These are phyloP conservation scores for Santalum album DNA, from an alignment of 164 flowering plant species.

Conservation along the genomic window DNA sequence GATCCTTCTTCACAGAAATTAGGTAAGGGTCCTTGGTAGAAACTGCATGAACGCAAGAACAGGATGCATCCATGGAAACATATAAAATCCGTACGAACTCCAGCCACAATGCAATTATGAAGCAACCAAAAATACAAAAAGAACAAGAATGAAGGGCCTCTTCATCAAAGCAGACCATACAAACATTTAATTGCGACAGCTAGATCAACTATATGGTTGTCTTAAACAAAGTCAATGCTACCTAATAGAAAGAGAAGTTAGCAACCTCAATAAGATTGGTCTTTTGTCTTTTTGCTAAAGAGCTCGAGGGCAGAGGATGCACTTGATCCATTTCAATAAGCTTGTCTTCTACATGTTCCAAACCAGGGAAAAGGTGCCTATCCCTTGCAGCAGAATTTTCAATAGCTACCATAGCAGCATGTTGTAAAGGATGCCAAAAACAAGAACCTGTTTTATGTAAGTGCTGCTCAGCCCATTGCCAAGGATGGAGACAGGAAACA, in stretches of 20 bases:
- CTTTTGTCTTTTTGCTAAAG: constrained; percentile 61
- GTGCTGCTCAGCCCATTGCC: constrained; percentile 46
- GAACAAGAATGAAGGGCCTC: too few relatives aligned
- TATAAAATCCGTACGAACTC: too few relatives aligned
- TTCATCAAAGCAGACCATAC: too few relatives aligned
- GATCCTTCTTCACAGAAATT: too few relatives aligned
- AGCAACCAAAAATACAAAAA: too few relatives aligned
- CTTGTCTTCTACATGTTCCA: constrained; percentile 14
- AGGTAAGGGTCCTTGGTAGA: too few relatives aligned
- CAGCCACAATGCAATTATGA: too few relatives aligned
- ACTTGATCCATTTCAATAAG: constrained; percentile 19
- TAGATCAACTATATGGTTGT: too few relatives aligned
- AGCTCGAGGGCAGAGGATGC: constrained; percentile 15
- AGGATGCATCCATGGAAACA: too few relatives aligned
- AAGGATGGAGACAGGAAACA: constrained; percentile 70
- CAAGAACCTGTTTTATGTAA: constrained; percentile 11
- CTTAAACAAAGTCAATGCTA: neutral
- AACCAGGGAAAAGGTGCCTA: constrained; percentile 43
- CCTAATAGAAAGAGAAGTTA: neutral
- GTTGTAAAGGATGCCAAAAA: constrained; percentile 76
- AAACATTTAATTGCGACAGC: too few relatives aligned
- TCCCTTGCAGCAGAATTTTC: constrained; percentile 87
- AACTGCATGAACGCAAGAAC: too few relatives aligned
- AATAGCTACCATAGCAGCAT: constrained; percentile 84
- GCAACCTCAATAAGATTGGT: constrained; percentile 23